phyloP scores from a whole-genome alignment of 2,329 filamentous ascomycete species.

The Botrytis hyacinthi region DNA sequence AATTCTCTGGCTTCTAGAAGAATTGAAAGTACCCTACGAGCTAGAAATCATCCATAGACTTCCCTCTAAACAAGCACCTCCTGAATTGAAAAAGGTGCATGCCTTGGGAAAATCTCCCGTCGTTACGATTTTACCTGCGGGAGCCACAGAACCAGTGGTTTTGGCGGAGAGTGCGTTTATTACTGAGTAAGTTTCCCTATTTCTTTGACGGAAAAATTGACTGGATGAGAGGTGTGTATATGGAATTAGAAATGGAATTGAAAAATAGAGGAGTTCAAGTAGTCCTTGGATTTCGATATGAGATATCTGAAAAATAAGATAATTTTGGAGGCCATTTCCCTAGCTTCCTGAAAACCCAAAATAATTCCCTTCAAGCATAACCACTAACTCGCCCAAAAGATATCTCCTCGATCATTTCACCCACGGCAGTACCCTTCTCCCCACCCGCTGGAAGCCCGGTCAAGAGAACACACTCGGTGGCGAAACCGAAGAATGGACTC shows the following conservation, averaged over 20 bases:
- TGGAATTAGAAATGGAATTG: background rate
- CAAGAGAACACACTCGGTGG: slow-evolving; percentile 56
- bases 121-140: slow-evolving; percentile 58
- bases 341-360: too few relatives aligned
- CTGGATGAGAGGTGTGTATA: background rate
- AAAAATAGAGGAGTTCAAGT: background rate
- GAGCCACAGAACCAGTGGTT: slow-evolving; percentile 50
- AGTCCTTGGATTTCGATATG: background rate
- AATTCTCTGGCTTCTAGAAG: slow-evolving; percentile 68
- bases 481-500: slow-evolving; percentile 59
- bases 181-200: slow-evolving; percentile 48
- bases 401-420: slow-evolving; percentile 70
- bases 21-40: slow-evolving; percentile 72
- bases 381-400: slow-evolving; percentile 22
- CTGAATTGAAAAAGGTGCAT: slow-evolving; percentile 74
- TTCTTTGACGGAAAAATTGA: background rate
- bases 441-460: slow-evolving; percentile 55
- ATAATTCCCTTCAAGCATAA: background rate
- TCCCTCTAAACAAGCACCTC: slow-evolving; percentile 62
- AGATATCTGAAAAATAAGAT: background rate
- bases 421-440: slow-evolving; percentile 48
- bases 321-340: background rate
- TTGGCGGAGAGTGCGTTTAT: slow-evolving; percentile 82
- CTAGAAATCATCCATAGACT: slow-evolving; percentile 75
- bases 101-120: slow-evolving; percentile 85